Base-by-base conservation (phyloP, 208 protist species). In the Wallacemonas sp. region DNA sequence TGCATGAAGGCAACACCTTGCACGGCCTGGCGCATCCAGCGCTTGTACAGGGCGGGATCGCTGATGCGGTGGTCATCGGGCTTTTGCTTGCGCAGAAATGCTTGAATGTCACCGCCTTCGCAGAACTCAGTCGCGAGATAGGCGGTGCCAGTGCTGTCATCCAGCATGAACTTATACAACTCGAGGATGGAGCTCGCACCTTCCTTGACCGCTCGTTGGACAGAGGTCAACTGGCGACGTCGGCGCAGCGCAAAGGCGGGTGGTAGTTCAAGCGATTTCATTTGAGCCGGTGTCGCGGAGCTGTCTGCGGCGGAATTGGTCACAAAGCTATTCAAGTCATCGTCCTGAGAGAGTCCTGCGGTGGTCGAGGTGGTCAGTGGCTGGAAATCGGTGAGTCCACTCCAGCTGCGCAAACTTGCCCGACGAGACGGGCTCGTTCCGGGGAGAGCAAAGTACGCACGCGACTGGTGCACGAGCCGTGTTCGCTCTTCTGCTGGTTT, bases 41-140 rank as follows among this genome's bases (percentile, higher is more conserved):
- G 75, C 15, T 80, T 76, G 47, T 89, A 86, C 14, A 86, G 62
- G 8, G 56, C 47, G 0, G 39, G 26, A 51, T 90, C 80, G 5
- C 44, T 65, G 4, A 88, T 68, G 26, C 70, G 76, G 17, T 33
- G 71, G 19, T 56, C 41, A 2, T 61, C 61, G 19, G 68, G 24
- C 41, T 6, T 62, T 14, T 79, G 61, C 42, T 72, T 64, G 0
- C 72, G 75, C 44, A 99, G 66, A 65, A 93, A 99, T 61, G 92
- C 90, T 72, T 97, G 97, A 51, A 99, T 70, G 68, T 99, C 97
- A 19, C 97, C 86, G 17, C 96, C 80, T 8, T 98, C 96, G 41
- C 98, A 85, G 79, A 88, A 98, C 79, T 99, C 97, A 47, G 98
- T 97, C 1, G 97, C 97, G 9, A 99, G 71, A 31, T 95, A 97